Conservation (phyloP, 1,284 basidiomycete genomes). For the Xerocomus alliaceus region DNA sequence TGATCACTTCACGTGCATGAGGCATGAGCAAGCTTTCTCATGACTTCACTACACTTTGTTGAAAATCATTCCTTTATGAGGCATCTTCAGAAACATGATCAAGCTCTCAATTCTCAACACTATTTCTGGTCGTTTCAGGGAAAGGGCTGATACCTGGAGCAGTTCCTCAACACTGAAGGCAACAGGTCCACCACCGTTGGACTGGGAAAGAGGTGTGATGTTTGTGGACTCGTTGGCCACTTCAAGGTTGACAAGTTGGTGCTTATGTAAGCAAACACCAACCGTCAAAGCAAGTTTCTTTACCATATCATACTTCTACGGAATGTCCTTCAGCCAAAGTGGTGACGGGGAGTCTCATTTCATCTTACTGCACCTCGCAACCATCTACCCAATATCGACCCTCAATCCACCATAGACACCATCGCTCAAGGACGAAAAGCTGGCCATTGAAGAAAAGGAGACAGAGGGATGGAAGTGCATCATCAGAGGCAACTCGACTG, state of each 20-base stretch:
- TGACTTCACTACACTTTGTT: conserved; percentile 51
- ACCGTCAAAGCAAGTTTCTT: too few relatives aligned
- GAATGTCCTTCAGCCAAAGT: too few relatives aligned
- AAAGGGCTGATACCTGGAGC: conserved; percentile 50
- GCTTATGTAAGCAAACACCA: too few relatives aligned
- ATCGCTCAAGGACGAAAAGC: conserved; percentile 76
- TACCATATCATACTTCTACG: too few relatives aligned
- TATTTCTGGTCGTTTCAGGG: conserved; percentile 69
- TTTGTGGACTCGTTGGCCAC: conserved; percentile 66
- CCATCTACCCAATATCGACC: conserved; percentile 86
- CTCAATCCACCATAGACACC: conserved; percentile 80
- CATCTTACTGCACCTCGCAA: conserved; percentile 80
- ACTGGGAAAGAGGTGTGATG: conserved; percentile 65
- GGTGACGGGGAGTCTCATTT: too few relatives aligned
- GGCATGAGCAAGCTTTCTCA: too few relatives aligned
- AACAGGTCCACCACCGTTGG: conserved; percentile 15
- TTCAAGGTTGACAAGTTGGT: conserved; percentile 65
- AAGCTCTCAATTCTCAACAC: conserved; percentile 51
- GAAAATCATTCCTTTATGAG: conserved; percentile 69
- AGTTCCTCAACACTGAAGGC: conserved; percentile 28
- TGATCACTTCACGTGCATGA: too few relatives aligned
- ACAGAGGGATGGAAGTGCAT: conserved; percentile 66
- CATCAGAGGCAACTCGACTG: conserved; percentile 59
- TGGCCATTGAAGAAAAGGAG: conserved; percentile 70
- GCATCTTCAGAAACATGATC: conserved; percentile 57